These are phyloP conservation scores for Cylindrotheca fusiformis DNA, from an alignment of 108 stramenopile species.

Conservation along the genomic window DNA sequence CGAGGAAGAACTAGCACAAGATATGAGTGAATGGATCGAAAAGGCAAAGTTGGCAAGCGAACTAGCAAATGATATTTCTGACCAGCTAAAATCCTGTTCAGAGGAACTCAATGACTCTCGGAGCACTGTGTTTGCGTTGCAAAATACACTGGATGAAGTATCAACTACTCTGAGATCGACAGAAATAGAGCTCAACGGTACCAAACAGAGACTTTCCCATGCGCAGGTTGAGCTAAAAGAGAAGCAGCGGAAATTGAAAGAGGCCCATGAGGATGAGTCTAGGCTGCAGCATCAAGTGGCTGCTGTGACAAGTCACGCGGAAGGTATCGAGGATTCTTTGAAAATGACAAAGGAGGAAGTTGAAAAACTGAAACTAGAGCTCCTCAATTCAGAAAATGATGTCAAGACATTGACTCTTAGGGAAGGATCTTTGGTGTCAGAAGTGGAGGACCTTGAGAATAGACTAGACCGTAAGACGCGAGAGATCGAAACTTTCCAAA, in stretches of 20 bases:
- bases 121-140: not conserved
- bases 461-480: constrained; percentile 3
- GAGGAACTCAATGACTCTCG: constrained; percentile 22
- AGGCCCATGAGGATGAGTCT: constrained; percentile 3
- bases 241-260: not conserved
- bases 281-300: constrained; percentile 12
- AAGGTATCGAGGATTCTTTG: constrained; percentile 6
- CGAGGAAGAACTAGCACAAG: constrained; percentile 18
- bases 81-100: constrained; percentile 13
- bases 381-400: constrained; percentile 2
- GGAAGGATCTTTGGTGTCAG: constrained; percentile 8
- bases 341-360: constrained; percentile 1
- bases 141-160: not conserved
- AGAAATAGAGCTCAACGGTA: not conserved
- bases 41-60: constrained; percentile 19
- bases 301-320: constrained; percentile 1
- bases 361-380: constrained; percentile 9
- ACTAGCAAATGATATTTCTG: constrained; percentile 18
- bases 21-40: constrained; percentile 13
- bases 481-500: not conserved
- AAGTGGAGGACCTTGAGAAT: constrained; percentile 8
- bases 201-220: not conserved
- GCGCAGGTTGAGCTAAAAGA: constrained; percentile 13
- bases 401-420: constrained; percentile 9
- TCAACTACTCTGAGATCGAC: not conserved